Evolutionary conservation across 257 asterid species (phyloP).

Genomic region (Asclepias syriaca): DNA sequence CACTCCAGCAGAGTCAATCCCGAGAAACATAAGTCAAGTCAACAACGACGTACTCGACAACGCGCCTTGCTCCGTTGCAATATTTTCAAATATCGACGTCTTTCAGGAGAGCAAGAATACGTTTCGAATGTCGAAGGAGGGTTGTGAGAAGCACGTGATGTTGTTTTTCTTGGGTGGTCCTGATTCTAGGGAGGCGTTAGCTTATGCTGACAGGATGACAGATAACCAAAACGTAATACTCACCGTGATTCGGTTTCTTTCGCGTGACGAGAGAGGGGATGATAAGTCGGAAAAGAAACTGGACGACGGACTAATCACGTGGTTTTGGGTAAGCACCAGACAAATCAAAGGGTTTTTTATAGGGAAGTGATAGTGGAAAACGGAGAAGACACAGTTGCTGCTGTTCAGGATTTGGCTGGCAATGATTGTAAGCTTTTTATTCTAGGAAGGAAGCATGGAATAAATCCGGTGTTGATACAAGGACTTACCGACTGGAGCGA

Average conservation of each 20-base stretch:
- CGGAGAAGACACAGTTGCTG: constrained; percentile 70
- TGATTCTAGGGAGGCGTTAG: constrained; percentile 75
- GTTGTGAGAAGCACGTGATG: constrained; percentile 31
- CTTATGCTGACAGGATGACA: constrained; percentile 54
- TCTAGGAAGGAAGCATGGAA: constrained; percentile 61
- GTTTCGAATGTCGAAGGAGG: constrained; percentile 9
- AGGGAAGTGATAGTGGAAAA: constrained; percentile 64
- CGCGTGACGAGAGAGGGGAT: constrained; percentile 47
- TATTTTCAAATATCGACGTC: constrained; percentile 39
- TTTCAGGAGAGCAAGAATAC: constrained; percentile 5
- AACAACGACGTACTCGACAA: constrained; percentile 41
- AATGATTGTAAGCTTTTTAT: constrained; percentile 54
- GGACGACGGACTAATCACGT: constrained; percentile 73
- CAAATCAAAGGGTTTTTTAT: constrained; percentile 42
- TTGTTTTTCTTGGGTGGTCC: constrained; percentile 81
- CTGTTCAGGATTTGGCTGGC: constrained; percentile 46
- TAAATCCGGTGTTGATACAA: constrained; percentile 53
- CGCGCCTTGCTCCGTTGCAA: constrained; percentile 80
- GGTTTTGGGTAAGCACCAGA: constrained; percentile 89
- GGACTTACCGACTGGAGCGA: constrained; percentile 60
- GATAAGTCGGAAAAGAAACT: constrained; percentile 61
- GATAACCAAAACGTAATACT: constrained; percentile 33
- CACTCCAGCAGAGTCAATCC: constrained; percentile 3
- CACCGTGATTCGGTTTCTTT: constrained; percentile 54
- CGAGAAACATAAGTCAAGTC: constrained; percentile 23